Evolutionary conservation across 345 rosid genomes (phyloP).

Genomic region (Lumnitzera racemosa): DNA sequence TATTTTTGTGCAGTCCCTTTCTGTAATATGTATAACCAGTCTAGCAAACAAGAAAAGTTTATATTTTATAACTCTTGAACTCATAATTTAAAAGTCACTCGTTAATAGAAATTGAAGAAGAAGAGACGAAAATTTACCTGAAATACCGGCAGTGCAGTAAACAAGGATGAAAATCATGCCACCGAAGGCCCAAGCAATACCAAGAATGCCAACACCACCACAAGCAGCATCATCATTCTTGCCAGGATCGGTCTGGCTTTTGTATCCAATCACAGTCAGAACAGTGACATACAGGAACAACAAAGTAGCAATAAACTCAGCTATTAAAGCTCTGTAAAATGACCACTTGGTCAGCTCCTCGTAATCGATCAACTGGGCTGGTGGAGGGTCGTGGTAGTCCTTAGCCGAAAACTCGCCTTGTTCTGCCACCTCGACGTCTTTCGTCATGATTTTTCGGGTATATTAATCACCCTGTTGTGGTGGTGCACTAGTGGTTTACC

Average conservation of each 20-base stretch:
- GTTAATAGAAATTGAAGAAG: no score
- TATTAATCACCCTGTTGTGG: not conserved
- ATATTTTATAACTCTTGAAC: no score
- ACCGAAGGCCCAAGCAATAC: constrained; percentile 95
- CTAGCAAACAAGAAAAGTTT: no score
- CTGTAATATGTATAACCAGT: no score
- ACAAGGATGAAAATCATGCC: constrained; percentile 95
- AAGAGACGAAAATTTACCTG: constrained; percentile 36
- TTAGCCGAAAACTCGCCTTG: constrained; percentile 38
- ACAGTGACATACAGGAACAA: constrained; percentile 69
- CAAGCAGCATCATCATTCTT: constrained; percentile 28
- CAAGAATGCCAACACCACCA: constrained; percentile 78
- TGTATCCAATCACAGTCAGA: constrained; percentile 81
- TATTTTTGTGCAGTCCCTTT: no score
- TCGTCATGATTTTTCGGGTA: constrained; percentile 6
- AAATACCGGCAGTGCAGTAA: constrained; percentile 92
- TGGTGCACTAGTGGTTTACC: no score
- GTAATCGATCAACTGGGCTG: constrained; percentile 49
- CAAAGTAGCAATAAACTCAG: constrained; percentile 83
- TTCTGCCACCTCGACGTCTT: constrained; percentile 30
- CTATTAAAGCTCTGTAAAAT: constrained; percentile 67
- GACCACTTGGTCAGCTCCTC: constrained; percentile 68
- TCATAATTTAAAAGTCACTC: no score
- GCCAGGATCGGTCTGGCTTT: constrained; percentile 29
- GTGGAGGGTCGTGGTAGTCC: constrained; percentile 75